Conservation (phyloP, 441 rosid genomes). For the Adansonia gregorii region DNA sequence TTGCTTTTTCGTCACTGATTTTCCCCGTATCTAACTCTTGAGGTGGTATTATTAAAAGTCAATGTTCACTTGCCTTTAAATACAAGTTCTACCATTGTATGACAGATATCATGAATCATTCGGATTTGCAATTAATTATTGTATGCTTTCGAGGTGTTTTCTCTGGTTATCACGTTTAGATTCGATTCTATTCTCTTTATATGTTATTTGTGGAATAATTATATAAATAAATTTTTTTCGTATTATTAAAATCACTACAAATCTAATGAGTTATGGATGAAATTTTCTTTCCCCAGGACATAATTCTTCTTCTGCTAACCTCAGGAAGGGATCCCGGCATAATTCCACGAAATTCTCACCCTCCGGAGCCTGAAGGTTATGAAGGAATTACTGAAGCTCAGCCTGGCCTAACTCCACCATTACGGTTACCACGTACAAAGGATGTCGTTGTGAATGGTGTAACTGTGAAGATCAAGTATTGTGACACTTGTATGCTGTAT, state of each 20-base stretch:
- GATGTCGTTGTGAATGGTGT: conserved; percentile 84
- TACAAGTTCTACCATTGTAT: neutral
- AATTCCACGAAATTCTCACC: conserved; percentile 76
- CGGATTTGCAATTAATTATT: neutral
- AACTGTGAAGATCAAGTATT: conserved; percentile 77
- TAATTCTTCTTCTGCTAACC: conserved; percentile 76
- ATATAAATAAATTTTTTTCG: neutral
- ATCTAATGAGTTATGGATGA: conserved; percentile 27
- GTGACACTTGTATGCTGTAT: conserved; percentile 93
- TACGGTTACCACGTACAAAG: conserved; percentile 73
- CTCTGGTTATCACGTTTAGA: neutral
- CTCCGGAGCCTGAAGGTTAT: conserved; percentile 79
- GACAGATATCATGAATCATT: conserved; percentile 1
- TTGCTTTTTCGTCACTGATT: neutral
- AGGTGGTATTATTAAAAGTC: neutral
- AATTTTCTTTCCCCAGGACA: conserved; percentile 56
- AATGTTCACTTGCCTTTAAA: neutral
- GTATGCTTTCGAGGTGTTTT: neutral
- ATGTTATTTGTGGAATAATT: neutral
- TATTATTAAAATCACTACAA: conserved; percentile 5
- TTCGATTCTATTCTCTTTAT: neutral
- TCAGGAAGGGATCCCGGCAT: conserved; percentile 99
- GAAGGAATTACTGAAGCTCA: conserved; percentile 57
- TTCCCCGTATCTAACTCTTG: conserved; percentile 7
- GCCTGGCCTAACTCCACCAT: conserved; percentile 64